Evolutionary conservation across 2,329 filamentous ascomycete genomes (phyloP), one percentile per base, ranked within the genome.

Genomic region (Diaporthe vexans): DNA sequence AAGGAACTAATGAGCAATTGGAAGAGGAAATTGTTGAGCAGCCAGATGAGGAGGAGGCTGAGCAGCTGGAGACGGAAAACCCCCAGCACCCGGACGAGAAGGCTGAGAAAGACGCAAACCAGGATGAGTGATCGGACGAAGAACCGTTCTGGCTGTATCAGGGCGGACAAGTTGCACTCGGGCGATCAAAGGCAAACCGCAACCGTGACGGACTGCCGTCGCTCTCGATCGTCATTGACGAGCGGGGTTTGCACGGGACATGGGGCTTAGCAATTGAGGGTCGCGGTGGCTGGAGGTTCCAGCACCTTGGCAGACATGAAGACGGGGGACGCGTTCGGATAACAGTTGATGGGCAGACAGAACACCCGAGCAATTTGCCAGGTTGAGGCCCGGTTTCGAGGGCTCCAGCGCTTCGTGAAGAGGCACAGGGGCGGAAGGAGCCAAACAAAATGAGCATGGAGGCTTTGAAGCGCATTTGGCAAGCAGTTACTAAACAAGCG

Each of bases 201-300:
- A 13, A 5, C 33, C 29, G 33, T 9, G 40, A 48, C 59, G 40
- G 40, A 46, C 9, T 46, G 24, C 40, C 24, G 59, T 29, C 10
- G 17, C 24, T 26, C 29, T 65, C 61, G 61, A 48, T 35, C 24
- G 43, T 51, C 24, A 63, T 10, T 8, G 37, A 43, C 4, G 40
- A 35, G 59, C n/a, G 37, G 40, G 59, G 59, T 26, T 29, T 35
- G 59, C 40, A 63, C 58, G 37, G 57, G 21, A 61, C 58, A 61
- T 40, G 57, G 40, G 57, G 40, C 35, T 33, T 15, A 59, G 15
- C 29, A 40, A 40, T 40, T 40, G 37, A 40, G 37, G 35, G n/a
- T 61, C 35, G 40, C 15, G n/a, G 57, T 21, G 2, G 35, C 57
- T 26, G 15, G 57, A 61, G n/a, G 43, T n/a, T 43, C 58, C 10